Conservation (phyloP, 306 rosid genomes). For the Bauhinia variegata region DNA sequence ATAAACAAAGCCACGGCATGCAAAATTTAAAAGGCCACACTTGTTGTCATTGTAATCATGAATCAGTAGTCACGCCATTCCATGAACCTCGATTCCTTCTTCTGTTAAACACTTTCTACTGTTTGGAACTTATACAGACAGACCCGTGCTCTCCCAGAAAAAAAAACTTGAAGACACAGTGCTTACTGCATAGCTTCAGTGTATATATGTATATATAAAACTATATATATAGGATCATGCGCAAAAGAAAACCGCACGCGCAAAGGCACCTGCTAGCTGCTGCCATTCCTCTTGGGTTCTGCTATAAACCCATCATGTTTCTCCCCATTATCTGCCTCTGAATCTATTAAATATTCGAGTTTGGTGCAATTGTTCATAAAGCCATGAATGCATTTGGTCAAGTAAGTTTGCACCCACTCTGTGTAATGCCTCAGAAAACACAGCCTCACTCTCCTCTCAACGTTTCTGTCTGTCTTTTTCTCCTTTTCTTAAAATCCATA, state of each 20-base stretch:
- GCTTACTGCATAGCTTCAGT: background rate
- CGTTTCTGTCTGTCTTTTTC: constrained; percentile 32
- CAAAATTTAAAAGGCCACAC: no score
- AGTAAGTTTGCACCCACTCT: background rate
- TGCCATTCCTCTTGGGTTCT: constrained; percentile 7
- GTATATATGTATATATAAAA: no score
- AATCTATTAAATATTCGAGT: constrained; percentile 21
- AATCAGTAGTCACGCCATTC: no score
- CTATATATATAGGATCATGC: constrained; percentile 46
- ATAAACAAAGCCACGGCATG: no score
- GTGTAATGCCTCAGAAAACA: background rate
- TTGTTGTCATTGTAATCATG: no score
- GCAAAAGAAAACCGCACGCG: constrained; percentile 40
- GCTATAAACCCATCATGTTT: constrained; percentile 25
- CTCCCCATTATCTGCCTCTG: background rate
- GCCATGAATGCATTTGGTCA: background rate
- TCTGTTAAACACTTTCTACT: no score
- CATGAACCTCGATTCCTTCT: no score
- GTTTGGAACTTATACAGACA: no score
- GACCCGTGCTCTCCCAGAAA: no score
- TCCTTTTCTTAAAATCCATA: no score
- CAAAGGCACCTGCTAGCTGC: background rate
- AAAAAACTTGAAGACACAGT: background rate
- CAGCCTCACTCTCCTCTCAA: constrained; percentile 15
- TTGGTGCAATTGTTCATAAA: background rate